Evolutionary conservation across 441 rosid genomes (phyloP), one percentile per base, ranked within the genome.

Genomic region (Capsella rubella): DNA sequence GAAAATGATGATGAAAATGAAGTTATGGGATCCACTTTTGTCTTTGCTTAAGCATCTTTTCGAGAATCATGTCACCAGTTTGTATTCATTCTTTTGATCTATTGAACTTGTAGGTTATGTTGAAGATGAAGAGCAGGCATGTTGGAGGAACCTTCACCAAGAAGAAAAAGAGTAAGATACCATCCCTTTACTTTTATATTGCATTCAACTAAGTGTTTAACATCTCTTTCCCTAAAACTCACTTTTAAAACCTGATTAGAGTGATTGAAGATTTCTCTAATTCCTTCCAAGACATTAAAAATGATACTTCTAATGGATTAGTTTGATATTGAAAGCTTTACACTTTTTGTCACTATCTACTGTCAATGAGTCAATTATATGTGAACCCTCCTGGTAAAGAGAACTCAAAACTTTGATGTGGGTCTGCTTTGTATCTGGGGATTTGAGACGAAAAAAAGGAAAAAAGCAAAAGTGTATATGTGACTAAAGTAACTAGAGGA

Each of bases 101-200:
- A 3, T 57, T 55, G 71, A 47, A 34, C 3, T 16, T 78, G 69
- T 62, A 88, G 90, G 98, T 93, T 53, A 91, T 81, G 79, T 51
- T 93, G 84, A 93, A 93, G 93, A 93, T 89, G 96, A 93, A 93
- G 92, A 93, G 98, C 75, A 92, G 79, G 69, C 97, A 92, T 73
- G 97, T 90, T 39, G 99, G 89, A 63, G 95, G 95, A 89, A 90
- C 98, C 81, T 80, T 91, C 79, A 91, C 93, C 18, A 91, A 94
- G 85, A 94, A 94, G 99, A 92, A 94, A 92, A 94, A 94, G 91
- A 92, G 99, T 94, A 75, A 80, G 97, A 61, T 14, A 75, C 76
- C 69, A 50, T 83, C 76, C 69, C 46, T 83, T 42, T 76, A 68
- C 82, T 86, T 80, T 80, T 57, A 51, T n/a, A 16, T 49, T 45